Evolutionary conservation across 2,329 filamentous ascomycete genomes (phyloP), one percentile per base, ranked within the genome.

Genomic region (Fusarium xylarioides): DNA sequence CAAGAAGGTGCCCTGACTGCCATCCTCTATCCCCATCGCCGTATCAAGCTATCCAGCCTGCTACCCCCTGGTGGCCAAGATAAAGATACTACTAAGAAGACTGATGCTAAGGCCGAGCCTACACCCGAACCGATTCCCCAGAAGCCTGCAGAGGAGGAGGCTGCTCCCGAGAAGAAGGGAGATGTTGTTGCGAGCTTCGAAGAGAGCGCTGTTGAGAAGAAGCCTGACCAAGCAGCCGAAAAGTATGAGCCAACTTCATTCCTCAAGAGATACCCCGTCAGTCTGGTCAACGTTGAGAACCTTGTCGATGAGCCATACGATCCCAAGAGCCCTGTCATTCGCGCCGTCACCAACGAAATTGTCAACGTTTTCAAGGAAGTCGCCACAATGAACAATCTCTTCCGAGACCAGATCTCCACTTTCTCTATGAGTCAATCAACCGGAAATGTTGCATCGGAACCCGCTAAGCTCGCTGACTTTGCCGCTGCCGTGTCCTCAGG

Each of bases 311-410:
- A 97, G 78, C 92, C 95, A 1, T 93, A 93, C 80, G 96, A 98
- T 81, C 92, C 94, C 79, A 97, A 95, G 83, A 96, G 93, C 78
- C 92, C 92, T 23, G 91, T 96, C 38, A 95, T 98, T 68, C 92
- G 94, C 62, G 96, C 96, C 18, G 91, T 99, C 50, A 96, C 95
- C 55, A 97, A 95, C 79, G 97, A 99, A 84, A 98, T 99, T 70
- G 95, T 99, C 80, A 98, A 98, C 81, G 96, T 97, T 2, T 98
- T 98, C 87, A 98, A 98, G 84, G 95, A 98, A 81, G 94, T 99
- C 60, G 95, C 95, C 15, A 92, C 91, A 49, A 90, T 98, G 83
- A 99, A 98, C 84, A 94, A 93, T 67, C 87, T 99, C 26, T 99
- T 99, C 87, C 91, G 95, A 65, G 96, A 99, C 79, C 96, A 99